A percentile compares a stretch with the other conserved stretches of the same genome.
Conservation (phyloP, 345 rosid genomes). For the Microcos paniculata region DNA sequence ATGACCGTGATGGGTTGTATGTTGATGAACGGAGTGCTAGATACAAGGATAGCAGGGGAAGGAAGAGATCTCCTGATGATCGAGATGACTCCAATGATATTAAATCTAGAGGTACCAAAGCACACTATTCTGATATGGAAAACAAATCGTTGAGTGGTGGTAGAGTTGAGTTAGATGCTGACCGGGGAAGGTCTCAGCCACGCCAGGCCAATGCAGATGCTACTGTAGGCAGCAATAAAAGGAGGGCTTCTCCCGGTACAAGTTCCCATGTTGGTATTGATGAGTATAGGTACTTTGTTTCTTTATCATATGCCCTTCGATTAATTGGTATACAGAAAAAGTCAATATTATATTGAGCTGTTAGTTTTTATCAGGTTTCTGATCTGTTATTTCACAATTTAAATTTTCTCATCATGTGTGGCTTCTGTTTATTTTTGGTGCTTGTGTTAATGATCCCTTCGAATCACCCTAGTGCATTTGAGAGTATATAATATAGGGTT, state of each 20-base stretch:
- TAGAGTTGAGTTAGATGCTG: constrained; percentile 63
- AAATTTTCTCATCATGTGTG: background rate
- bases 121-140: constrained; percentile 41
- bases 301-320: background rate
- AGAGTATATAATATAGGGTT: background rate
- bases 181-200: constrained; percentile 62
- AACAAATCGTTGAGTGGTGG: constrained; percentile 42
- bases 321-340: background rate
- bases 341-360: background rate
- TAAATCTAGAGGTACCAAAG: constrained; percentile 40
- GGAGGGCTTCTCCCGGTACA: constrained; percentile 51
- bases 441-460: background rate
- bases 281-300: constrained; percentile 58
- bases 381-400: background rate
- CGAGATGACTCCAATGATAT: constrained; percentile 51
- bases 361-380: background rate
- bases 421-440: background rate
- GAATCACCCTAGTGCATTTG: background rate
- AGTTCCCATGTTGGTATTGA: constrained; percentile 60
- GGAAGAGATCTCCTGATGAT: constrained; percentile 73
- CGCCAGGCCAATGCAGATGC: constrained; percentile 50
- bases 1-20: constrained; percentile 36
- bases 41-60: constrained; percentile 60
- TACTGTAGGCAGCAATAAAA: constrained; percentile 32
- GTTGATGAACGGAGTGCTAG: constrained; percentile 56